Evolutionary conservation across 2,329 filamentous ascomycete species (phyloP), one percentile per base, ranked within the genome.

Genomic region (Aspergillus sp.): DNA sequence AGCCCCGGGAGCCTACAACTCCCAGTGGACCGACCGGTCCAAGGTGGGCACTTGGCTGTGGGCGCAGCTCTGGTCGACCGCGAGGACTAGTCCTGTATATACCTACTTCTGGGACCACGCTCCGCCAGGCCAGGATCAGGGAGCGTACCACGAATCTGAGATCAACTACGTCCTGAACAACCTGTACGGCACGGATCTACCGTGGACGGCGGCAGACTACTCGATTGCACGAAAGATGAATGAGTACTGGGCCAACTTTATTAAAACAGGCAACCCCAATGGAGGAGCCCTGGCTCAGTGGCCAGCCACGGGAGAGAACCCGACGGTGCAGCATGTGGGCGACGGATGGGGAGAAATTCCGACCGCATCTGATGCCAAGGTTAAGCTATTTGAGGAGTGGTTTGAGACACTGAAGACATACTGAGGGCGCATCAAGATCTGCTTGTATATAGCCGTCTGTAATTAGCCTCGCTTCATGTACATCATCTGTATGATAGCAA

Each of bases 191-290:
- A 66, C 61, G 10, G 62, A 68, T 36, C 32, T 49, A 23, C 59
- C 68, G 2, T 71, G 66, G 62, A 64, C 62, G 11, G 47, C 52
- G 1, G 57, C 62, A 6, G 70, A 73, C 56, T 70, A 71, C 50
- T 49, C 25, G 4, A 64, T 74, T 42, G 63, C 57, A 2, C 38
- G 49, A 1, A 63, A 58, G 47, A 62, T 76, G 48, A 71, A 74
- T 52, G 61, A 60, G 3, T 75, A 75, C 60, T 70, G 75, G 58
- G 68, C 65, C 11, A 72, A 70, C 55, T 77, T 74, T 54, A 71
- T 67, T 36, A 65, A 63, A 58, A 72, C 60, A 8, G 72, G 72
- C 2, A 62, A 68, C 27, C 74, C 73, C 64, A 77, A 58, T 64
- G 72, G 47, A 73, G 11, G 30, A 25, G 17, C 11, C 7, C 44